Percentiles rank a stretch among this genome's conserved stretches.
Conservation (phyloP, 441 rosid species). For the Adansonia madagascariensis region DNA sequence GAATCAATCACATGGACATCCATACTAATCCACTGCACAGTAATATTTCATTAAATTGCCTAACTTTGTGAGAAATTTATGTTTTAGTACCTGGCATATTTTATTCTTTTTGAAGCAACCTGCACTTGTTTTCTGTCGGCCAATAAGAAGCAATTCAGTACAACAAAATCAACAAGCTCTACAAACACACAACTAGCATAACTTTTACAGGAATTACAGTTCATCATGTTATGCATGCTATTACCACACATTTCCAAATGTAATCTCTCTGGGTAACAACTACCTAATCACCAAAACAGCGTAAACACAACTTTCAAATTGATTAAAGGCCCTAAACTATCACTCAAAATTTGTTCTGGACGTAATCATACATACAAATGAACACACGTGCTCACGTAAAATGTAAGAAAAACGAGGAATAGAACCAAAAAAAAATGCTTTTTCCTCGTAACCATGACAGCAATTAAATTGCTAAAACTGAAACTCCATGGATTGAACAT, state of each 20-base stretch:
- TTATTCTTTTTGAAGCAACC: conserved; percentile 27
- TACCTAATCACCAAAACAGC: neutral
- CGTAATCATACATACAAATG: conserved; percentile 17
- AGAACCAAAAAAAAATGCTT: neutral
- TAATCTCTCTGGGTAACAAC: neutral
- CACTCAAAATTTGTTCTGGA: conserved; percentile 9
- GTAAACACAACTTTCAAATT: conserved; percentile 7
- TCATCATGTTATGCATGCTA: neutral
- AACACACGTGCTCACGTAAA: neutral
- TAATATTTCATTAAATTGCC: neutral
- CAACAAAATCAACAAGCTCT: conserved; percentile 1
- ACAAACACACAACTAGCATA: neutral
- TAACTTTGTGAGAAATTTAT: conserved; percentile 18
- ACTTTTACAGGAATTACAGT: neutral
- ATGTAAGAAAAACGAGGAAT: neutral
- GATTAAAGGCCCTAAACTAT: neutral
- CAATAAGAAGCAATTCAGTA: conserved; percentile 14
- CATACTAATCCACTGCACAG: conserved; percentile 44
- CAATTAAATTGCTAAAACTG: conserved; percentile 1
- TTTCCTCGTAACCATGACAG: neutral
- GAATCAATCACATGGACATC: conserved; percentile 61
- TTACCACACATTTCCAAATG: neutral
- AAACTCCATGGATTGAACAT: conserved; percentile 4
- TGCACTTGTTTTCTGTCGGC: conserved; percentile 27
- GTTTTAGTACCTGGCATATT: conserved; percentile 21